These are phyloP conservation scores for Manihot esculenta DNA, from an alignment of 441 rosid genomes.

Conservation along the genomic window DNA sequence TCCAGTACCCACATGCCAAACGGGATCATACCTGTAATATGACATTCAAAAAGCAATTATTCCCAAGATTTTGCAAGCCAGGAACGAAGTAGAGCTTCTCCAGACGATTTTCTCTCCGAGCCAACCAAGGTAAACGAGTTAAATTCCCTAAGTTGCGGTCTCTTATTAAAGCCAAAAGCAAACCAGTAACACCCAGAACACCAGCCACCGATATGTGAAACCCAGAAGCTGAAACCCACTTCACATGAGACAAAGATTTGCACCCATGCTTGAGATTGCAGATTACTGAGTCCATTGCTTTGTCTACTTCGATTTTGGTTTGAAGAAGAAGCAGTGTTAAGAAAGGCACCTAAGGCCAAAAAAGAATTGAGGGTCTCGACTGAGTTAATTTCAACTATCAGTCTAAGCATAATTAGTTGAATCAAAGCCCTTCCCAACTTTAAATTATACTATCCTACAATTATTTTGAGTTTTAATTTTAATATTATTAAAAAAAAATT, in stretches of 20 bases:
- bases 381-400: no score
- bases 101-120: constrained; percentile 17
- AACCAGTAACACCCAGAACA: constrained; percentile 49
- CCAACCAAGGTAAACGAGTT: constrained; percentile 27
- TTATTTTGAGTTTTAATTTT: no score
- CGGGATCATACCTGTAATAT: constrained; percentile 61
- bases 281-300: constrained; percentile 9
- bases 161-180: constrained; percentile 44
- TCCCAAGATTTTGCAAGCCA: constrained; percentile 80
- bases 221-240: constrained; percentile 43
- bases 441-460: no score
- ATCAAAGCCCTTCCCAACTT: no score
- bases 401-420: no score
- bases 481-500: no score
- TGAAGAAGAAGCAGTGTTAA: background rate
- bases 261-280: constrained; percentile 28
- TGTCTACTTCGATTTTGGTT: constrained; percentile 13
- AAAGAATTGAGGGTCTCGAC: background rate
- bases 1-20: constrained; percentile 12
- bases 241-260: constrained; percentile 27
- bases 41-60: constrained; percentile 83
- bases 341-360: background rate
- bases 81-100: constrained; percentile 49
- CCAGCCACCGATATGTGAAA: constrained; percentile 45
- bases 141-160: constrained; percentile 38